These are phyloP conservation scores for Fusarium mexicanum DNA, from an alignment of 2,329 filamentous ascomycete genomes.

Conservation along the genomic window DNA sequence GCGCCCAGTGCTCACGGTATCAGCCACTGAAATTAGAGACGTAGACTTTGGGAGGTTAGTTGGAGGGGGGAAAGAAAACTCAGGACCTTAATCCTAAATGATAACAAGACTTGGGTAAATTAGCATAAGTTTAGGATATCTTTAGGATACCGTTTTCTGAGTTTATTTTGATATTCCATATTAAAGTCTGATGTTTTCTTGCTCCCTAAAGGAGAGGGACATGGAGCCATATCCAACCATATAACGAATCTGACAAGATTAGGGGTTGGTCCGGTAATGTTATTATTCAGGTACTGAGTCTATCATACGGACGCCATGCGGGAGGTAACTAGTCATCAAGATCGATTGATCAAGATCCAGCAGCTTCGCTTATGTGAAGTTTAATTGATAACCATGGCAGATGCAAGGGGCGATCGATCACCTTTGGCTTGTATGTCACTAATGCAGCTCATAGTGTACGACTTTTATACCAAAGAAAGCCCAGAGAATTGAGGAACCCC, in stretches of 20 bases:
- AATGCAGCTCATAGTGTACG: not conserved
- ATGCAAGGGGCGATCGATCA: conserved; percentile 1
- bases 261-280: not conserved
- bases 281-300: not conserved
- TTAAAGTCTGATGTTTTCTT: too few relatives aligned
- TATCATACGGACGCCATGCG: not conserved
- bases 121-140: too few relatives aligned
- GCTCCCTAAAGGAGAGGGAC: not conserved
- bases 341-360: not conserved
- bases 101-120: too few relatives aligned
- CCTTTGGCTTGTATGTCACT: not conserved
- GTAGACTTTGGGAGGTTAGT: not conserved
- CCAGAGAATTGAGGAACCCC: not conserved
- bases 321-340: not conserved
- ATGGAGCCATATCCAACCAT: not conserved
- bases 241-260: not conserved
- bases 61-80: too few relatives aligned
- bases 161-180: too few relatives aligned
- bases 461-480: not conserved
- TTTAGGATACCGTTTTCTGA: too few relatives aligned
- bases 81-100: too few relatives aligned
- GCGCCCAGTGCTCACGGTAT: not conserved
- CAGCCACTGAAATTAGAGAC: not conserved
- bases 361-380: not conserved
- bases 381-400: not conserved